phyloP scores from a whole-genome alignment of 805 yeast species.

The Monosporozyma yasuniensis region DNA sequence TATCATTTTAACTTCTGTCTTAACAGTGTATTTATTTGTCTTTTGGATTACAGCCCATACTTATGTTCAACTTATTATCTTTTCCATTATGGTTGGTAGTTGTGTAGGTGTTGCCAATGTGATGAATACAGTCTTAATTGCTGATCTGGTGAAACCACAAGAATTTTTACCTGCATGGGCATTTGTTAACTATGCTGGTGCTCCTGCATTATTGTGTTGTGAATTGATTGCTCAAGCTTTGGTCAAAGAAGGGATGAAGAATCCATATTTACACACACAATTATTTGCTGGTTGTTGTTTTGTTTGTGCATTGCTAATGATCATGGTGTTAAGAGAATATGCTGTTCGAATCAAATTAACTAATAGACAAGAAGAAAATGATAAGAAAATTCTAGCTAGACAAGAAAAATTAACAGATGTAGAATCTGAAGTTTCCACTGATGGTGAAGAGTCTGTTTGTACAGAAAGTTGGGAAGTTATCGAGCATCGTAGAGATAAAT shows the following conservation, averaged over 20 bases:
- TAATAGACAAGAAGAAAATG: constrained; percentile 6
- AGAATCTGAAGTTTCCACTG: neutral
- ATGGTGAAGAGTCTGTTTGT: neutral
- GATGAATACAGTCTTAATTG: constrained; percentile 34
- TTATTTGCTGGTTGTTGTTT: constrained; percentile 48
- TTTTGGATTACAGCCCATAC: constrained; percentile 42
- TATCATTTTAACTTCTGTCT: constrained; percentile 29
- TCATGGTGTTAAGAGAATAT: constrained; percentile 44
- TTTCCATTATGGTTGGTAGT: constrained; percentile 36
- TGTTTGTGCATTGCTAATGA: constrained; percentile 33
- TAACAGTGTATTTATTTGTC: constrained; percentile 33
- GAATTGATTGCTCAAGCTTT: constrained; percentile 49
- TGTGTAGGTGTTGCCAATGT: constrained; percentile 39
- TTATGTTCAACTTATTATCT: constrained; percentile 34
- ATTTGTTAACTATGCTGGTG: constrained; percentile 27
- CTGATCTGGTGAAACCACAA: constrained; percentile 34
- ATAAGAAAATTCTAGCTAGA: neutral
- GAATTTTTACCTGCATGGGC: constrained; percentile 34
- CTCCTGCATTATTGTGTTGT: constrained; percentile 34
- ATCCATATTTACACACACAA: constrained; percentile 51
- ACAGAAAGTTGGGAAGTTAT: constrained; percentile 4
- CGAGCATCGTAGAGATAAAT: constrained; percentile 12
- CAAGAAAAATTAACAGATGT: neutral
- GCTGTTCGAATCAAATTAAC: constrained; percentile 36
- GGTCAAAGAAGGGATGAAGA: constrained; percentile 20